Percentiles rank a stretch among this genome's conserved stretches.
phyloP scores from a whole-genome alignment of 345 rosid genomes.

The Hirschfeldia incana region DNA sequence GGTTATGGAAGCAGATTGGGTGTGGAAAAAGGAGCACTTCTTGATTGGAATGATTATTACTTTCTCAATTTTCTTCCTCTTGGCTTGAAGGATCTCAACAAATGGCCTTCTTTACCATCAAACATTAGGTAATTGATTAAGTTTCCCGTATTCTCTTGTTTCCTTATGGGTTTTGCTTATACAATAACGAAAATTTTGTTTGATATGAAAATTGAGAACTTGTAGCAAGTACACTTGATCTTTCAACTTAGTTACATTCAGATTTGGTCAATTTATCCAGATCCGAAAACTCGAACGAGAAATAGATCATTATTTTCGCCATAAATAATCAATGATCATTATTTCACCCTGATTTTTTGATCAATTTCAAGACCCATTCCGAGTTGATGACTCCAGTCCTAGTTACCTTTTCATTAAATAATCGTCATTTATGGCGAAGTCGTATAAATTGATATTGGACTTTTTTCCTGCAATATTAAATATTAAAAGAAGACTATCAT shows the following conservation, averaged over 20 bases:
- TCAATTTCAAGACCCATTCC: neutral
- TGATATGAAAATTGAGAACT: neutral
- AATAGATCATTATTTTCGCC: neutral
- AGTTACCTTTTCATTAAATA: neutral
- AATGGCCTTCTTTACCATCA: conserved; percentile 75
- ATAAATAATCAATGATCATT: neutral
- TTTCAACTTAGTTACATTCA: neutral
- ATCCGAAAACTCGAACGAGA: neutral
- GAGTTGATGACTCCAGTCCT: neutral
- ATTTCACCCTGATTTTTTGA: neutral
- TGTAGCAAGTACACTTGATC: neutral
- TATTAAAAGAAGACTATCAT: neutral
- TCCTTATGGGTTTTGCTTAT: neutral
- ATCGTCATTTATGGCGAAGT: conserved; percentile 11
- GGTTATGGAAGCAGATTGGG: conserved; percentile 95
- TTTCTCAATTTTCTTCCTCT: conserved; percentile 71
- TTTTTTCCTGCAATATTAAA: neutral
- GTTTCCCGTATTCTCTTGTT: neutral
- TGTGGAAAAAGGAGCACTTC: conserved; percentile 76
- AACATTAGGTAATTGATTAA: conserved; percentile 52
- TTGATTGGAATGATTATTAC: conserved; percentile 94
- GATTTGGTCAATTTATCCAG: neutral
- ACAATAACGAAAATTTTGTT: neutral
- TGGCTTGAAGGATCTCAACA: conserved; percentile 54
- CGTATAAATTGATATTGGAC: conserved; percentile 2